Percentiles rank a stretch among this genome's conserved stretches.
phyloP scores from a whole-genome alignment of 1,139 yeast species.

The Saccharomyces hybrid region DNA sequence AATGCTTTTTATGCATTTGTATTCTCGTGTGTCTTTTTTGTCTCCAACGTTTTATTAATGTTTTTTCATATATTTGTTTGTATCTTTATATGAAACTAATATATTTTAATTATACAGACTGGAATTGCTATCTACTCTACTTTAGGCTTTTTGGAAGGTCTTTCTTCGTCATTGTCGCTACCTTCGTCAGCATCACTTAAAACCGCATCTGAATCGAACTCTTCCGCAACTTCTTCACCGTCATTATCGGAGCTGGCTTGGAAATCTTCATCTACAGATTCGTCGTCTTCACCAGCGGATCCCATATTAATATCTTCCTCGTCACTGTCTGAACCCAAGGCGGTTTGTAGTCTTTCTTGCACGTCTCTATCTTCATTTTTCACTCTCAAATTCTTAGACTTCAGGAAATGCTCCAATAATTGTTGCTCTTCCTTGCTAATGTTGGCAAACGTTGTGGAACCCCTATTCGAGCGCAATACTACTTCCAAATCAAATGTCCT shows the following conservation, averaged over 20 bases:
- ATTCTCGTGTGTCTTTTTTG: background rate
- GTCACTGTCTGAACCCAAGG: conserved; percentile 62
- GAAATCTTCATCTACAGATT: conserved; percentile 62
- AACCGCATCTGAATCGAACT: conserved; percentile 69
- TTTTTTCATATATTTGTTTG: background rate
- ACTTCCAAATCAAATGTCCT: conserved; percentile 92
- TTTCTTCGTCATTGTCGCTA: conserved; percentile 35
- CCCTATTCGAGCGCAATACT: conserved; percentile 55
- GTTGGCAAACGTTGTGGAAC: conserved; percentile 77
- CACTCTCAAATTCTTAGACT: conserved; percentile 68
- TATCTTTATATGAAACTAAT: background rate
- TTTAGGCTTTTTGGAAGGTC: conserved; percentile 32
- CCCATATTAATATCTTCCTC: conserved; percentile 65
- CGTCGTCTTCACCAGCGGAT: conserved; percentile 66
- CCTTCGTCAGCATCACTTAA: conserved; percentile 39
- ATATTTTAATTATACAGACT: conserved; percentile 1
- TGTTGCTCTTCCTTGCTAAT: conserved; percentile 87
- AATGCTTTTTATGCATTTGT: background rate
- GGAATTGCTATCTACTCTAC: conserved; percentile 16
- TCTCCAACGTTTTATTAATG: background rate
- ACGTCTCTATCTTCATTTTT: conserved; percentile 88
- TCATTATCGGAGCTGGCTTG: conserved; percentile 50
- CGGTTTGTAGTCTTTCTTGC: conserved; percentile 69
- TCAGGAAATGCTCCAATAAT: conserved; percentile 65
- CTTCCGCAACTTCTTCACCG: conserved; percentile 71